phyloP scores from a whole-genome alignment of 257 asterid species.

The Capsicum pubescens region DNA sequence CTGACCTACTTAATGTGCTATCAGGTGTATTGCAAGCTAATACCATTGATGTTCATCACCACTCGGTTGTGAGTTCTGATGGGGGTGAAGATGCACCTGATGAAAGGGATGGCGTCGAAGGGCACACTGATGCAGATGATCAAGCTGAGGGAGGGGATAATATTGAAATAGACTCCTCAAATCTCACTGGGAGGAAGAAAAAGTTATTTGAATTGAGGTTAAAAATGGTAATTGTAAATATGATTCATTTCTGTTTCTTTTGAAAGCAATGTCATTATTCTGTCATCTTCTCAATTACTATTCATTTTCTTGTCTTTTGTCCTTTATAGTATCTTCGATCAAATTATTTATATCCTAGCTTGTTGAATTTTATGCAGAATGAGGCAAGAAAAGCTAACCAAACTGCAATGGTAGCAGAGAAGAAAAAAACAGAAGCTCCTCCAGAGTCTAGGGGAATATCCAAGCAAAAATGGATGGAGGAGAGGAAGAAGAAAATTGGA shows the following conservation, averaged over 20 bases:
- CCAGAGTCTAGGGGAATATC: constrained; percentile 89
- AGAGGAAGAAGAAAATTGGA: constrained; percentile 93
- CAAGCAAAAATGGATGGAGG: constrained; percentile 96
- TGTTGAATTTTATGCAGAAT: constrained; percentile 50
- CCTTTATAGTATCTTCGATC: not conserved
- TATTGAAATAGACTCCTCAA: constrained; percentile 39
- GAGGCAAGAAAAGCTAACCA: constrained; percentile 93
- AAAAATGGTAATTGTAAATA: constrained; percentile 67
- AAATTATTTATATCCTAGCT: constrained; percentile 21
- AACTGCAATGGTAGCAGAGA: constrained; percentile 88
- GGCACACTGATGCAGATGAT: constrained; percentile 49
- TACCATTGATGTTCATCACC: constrained; percentile 33
- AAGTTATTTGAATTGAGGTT: constrained; percentile 73
- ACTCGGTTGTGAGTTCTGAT: constrained; percentile 36
- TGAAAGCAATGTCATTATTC: not conserved
- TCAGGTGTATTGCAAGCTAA: constrained; percentile 46
- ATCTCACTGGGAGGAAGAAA: constrained; percentile 80
- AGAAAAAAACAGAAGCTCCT: constrained; percentile 72
- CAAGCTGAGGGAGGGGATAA: constrained; percentile 43
- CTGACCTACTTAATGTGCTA: constrained; percentile 20
- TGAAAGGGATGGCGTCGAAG: constrained; percentile 43
- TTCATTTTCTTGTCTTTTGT: not conserved
- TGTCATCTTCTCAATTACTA: not conserved
- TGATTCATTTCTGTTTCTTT: not conserved
- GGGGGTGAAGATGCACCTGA: constrained; percentile 40